Base-by-base conservation (phyloP, 2,329 filamentous ascomycete species). In the Colletotrichum sp. region DNA sequence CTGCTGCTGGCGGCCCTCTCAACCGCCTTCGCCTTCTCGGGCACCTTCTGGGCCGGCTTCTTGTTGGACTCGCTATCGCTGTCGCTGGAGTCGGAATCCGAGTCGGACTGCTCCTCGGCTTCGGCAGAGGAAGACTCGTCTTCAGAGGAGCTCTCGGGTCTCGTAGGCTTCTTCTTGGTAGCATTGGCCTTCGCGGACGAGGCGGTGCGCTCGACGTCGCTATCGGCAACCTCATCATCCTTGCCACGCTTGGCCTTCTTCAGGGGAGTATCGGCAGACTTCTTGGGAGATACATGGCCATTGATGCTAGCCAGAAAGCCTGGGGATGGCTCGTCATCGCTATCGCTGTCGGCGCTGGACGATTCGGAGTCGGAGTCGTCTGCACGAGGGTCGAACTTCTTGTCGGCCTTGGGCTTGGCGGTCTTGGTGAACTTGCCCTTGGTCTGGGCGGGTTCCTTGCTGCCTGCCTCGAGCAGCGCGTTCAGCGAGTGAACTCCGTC, bases 211-310 rank as follows among this genome's bases (percentile, higher is more conserved):
- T 86, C 86, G 79, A 79, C 83, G 78, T 87, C 85, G 79, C 86
- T 87, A 72, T 87, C 86, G 79, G 85, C 85, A 75, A 87, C 86
- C 76, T 87, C 86, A 26, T 85, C 83, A 59, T 82, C 76, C 78
- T 83, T 83, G 80, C 78, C 81, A 74, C 80, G 82, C 70, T 76
- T 72, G 49, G 66, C 57, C 32, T 76, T 70, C 68, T 78, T 78
- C 62, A 72, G 30, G 8, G 77, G 73, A 9, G 74, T 68, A 13
- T 57, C 59, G 52, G 72, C 63, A 26, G 73, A 26, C 52, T 76
- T 77, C 63, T 55, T 70, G 12, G 74, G 64, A 24, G 59, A 60
- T 5, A 44, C 52, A 57, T 69, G 57, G 39, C 72, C 76, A 74
- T 79, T 78, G 36, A 76, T 52, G 18, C 39, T 71, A 6, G 32